phyloP scores from a whole-genome alignment of 2,329 filamentous ascomycete genomes.

The Didymella pomorum region DNA sequence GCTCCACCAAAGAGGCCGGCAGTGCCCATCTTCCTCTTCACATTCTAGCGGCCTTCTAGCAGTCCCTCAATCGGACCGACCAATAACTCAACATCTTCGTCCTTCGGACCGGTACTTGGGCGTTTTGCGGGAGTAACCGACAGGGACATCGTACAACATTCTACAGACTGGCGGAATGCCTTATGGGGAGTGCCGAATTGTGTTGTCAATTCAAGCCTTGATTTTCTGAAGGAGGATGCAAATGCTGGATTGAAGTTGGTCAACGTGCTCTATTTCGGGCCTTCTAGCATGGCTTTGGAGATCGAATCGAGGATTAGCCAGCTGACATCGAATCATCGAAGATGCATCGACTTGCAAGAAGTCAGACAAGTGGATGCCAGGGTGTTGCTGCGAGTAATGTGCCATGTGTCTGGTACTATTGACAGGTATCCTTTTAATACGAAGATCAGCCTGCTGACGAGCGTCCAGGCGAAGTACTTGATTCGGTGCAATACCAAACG shows the following conservation, averaged over 20 bases:
- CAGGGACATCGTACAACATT: neutral
- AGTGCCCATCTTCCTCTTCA: constrained; percentile 5
- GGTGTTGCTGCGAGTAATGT: constrained; percentile 4
- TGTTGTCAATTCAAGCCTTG: constrained; percentile 3
- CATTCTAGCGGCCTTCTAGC: constrained; percentile 22
- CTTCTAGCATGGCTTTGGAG: constrained; percentile 5
- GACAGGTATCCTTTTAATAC: neutral
- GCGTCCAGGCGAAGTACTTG: neutral
- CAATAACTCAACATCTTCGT: constrained; percentile 13
- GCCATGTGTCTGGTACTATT: neutral
- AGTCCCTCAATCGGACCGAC: constrained; percentile 16
- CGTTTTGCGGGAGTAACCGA: constrained; percentile 17
- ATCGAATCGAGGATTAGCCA: constrained; percentile 11
- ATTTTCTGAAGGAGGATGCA: constrained; percentile 11
- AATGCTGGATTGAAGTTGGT: neutral
- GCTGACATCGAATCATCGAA: constrained; percentile 5
- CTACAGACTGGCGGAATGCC: constrained; percentile 2
- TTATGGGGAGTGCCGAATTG: neutral
- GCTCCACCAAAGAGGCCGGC: constrained; percentile 3
- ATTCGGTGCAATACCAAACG: constrained; percentile 4
- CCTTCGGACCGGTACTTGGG: constrained; percentile 7
- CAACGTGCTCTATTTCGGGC: constrained; percentile 11
- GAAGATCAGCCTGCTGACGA: constrained; percentile 8
- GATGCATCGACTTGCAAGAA: neutral
- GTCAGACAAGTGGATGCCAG: neutral